Evolutionary conservation across 208 protist genomes (phyloP).

Genomic region (Acanthamoeba healyi): DNA sequence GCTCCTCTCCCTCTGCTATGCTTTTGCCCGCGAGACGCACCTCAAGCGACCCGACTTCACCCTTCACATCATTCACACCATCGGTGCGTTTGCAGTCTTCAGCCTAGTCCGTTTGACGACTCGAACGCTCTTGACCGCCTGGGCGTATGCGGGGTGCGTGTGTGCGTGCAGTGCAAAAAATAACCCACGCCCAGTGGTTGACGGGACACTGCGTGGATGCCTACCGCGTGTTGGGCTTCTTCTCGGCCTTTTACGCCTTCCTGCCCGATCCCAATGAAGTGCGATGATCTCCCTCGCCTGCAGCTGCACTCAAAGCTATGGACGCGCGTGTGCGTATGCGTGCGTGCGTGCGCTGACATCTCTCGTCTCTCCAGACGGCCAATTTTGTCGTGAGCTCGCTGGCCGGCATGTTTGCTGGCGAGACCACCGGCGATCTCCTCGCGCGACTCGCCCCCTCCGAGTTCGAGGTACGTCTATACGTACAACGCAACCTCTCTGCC

Average conservation of each 20-base stretch:
- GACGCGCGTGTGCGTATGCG: not conserved
- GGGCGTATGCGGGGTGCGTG: too few species aligned
- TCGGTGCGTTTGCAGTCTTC: not conserved
- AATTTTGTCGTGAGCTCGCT: constrained; percentile 35
- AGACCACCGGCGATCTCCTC: not conserved
- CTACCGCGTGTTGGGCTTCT: constrained; percentile 16
- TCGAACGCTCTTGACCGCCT: too few species aligned
- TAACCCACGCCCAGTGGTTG: not conserved
- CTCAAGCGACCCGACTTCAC: constrained; percentile 44
- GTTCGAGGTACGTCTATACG: constrained; percentile 3
- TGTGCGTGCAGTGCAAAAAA: constrained; percentile 22
- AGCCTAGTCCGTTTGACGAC: too few species aligned
- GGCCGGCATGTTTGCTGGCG: not conserved
- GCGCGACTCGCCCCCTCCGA: not conserved
- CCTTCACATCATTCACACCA: constrained; percentile 14
- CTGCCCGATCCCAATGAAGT: constrained; percentile 28
- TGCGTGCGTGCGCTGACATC: too few species aligned
- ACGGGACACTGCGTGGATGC: constrained; percentile 29
- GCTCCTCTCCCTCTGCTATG: constrained; percentile 60
- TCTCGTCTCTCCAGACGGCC: not conserved
- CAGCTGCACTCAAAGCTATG: not conserved
- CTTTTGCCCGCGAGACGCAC: not conserved
- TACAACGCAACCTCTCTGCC: too few species aligned
- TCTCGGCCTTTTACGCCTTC: constrained; percentile 7
- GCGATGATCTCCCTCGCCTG: not conserved